Evolutionary conservation across 176 grass and related monocot genomes (phyloP).

Genomic region (Triticum dicoccoides): DNA sequence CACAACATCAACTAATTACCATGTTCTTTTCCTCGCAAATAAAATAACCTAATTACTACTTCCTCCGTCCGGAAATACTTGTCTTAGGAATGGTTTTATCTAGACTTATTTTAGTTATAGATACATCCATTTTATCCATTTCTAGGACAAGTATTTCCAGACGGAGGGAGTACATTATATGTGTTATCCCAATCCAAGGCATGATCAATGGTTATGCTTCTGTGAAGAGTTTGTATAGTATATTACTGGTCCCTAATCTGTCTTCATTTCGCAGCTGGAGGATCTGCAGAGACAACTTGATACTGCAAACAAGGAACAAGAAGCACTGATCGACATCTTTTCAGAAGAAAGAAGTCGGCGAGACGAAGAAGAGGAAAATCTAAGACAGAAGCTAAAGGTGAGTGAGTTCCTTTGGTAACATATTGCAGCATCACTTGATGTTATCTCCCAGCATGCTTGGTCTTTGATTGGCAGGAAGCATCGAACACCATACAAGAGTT

Average conservation of each 20-base stretch:
- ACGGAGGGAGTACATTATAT: neutral
- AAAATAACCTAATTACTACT: too few relatives aligned
- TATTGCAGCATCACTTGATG: neutral
- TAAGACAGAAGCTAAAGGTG: constrained; percentile 89
- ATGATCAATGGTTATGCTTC: neutral
- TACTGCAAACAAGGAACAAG: constrained; percentile 77
- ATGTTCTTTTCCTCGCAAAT: neutral
- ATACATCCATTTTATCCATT: too few relatives aligned
- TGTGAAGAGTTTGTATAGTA: neutral
- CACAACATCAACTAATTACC: neutral
- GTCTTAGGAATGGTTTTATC: too few relatives aligned
- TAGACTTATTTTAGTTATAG: too few relatives aligned
- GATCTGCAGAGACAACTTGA: constrained; percentile 71
- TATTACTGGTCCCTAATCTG: neutral
- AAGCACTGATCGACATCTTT: constrained; percentile 87
- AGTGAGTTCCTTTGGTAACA: neutral
- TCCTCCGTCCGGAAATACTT: too few relatives aligned
- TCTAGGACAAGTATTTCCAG: too few relatives aligned
- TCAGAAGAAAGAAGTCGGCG: constrained; percentile 86
- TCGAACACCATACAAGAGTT: constrained; percentile 70
- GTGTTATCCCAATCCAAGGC: neutral
- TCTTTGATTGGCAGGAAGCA: constrained; percentile 49
- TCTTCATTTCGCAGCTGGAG: constrained; percentile 60
- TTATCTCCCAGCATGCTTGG: neutral
- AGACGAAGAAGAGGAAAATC: constrained; percentile 73